Evolutionary conservation across 106 monocot genomes (phyloP).

Genomic region (Ottelia alismoides): DNA sequence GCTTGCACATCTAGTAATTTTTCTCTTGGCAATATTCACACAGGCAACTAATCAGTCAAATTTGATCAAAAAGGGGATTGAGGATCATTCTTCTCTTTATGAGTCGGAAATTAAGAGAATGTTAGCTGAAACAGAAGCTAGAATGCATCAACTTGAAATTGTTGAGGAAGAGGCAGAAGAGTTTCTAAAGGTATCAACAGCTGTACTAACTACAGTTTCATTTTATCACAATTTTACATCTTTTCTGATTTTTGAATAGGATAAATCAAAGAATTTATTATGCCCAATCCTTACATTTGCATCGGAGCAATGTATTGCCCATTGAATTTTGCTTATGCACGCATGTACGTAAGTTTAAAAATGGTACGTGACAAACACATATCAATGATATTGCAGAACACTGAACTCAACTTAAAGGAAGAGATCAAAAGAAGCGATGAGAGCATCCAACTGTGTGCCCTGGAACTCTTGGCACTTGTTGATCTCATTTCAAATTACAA

Average conservation of each 20-base stretch:
- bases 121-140: slow-evolving; percentile 15
- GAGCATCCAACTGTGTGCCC: slow-evolving; percentile 44
- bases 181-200: slow-evolving; percentile 45
- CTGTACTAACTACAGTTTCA: neutral
- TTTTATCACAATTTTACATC: neutral
- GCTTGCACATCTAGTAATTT: too few relatives aligned
- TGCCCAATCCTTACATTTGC: too few relatives aligned
- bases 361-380: too few relatives aligned
- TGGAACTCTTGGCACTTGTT: slow-evolving; percentile 37
- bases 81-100: slow-evolving; percentile 37
- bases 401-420: slow-evolving; percentile 33
- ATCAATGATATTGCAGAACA: slow-evolving; percentile 38
- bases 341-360: too few relatives aligned
- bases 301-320: too few relatives aligned
- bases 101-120: slow-evolving; percentile 33
- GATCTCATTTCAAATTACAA: slow-evolving; percentile 50
- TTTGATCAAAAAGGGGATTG: slow-evolving; percentile 41
- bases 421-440: slow-evolving; percentile 26
- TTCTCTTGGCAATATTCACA: too few relatives aligned
- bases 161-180: slow-evolving; percentile 57
- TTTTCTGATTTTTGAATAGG: neutral
- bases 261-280: too few relatives aligned
- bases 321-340: too few relatives aligned
- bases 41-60: slow-evolving; percentile 31
- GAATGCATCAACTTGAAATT: slow-evolving; percentile 27